These are phyloP conservation scores for Cryptococcus sp. DNA, from an alignment of 1,284 basidiomycete genomes.

Conservation along the genomic window DNA sequence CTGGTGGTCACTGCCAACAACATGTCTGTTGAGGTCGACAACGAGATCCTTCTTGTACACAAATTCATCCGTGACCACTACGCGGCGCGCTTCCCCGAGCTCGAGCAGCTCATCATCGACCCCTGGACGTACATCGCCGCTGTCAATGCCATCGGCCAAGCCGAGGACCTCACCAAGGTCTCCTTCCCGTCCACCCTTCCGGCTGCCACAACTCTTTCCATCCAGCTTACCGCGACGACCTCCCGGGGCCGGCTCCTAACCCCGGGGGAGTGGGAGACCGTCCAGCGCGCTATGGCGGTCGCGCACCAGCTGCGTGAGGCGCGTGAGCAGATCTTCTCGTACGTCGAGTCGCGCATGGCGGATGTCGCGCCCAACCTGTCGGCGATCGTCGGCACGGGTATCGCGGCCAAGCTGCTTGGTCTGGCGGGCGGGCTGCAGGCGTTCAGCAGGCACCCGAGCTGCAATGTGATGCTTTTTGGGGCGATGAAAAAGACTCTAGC, in stretches of 20 bases:
- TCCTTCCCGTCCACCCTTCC: constrained; percentile 76
- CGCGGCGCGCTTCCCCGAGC: constrained; percentile 89
- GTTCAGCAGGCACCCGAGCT: constrained; percentile 89
- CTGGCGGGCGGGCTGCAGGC: constrained; percentile 90
- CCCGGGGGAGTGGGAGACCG: constrained; percentile 70
- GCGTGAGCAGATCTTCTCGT: constrained; percentile 93
- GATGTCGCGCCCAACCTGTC: constrained; percentile 96
- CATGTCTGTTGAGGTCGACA: constrained; percentile 95
- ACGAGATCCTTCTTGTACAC: constrained; percentile 94
- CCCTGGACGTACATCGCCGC: constrained; percentile 90
- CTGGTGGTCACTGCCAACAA: constrained; percentile 98
- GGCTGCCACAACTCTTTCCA: constrained; percentile 92
- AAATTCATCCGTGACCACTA: constrained; percentile 99
- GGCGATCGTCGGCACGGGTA: constrained; percentile 94
- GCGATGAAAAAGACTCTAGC: constrained; percentile 80
- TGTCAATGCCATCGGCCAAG: constrained; percentile 83
- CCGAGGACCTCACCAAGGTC: constrained; percentile 77
- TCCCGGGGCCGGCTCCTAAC: constrained; percentile 73
- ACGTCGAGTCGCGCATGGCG: constrained; percentile 98
- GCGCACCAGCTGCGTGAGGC: constrained; percentile 83
- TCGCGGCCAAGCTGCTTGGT: constrained; percentile 95
- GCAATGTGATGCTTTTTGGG: constrained; percentile 93
- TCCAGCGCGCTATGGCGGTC: constrained; percentile 80
- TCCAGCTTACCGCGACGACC: constrained; percentile 91
- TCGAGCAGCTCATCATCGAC: constrained; percentile 90